phyloP scores from a whole-genome alignment of 169 alveolate species.

The Perkinsus olseni region DNA sequence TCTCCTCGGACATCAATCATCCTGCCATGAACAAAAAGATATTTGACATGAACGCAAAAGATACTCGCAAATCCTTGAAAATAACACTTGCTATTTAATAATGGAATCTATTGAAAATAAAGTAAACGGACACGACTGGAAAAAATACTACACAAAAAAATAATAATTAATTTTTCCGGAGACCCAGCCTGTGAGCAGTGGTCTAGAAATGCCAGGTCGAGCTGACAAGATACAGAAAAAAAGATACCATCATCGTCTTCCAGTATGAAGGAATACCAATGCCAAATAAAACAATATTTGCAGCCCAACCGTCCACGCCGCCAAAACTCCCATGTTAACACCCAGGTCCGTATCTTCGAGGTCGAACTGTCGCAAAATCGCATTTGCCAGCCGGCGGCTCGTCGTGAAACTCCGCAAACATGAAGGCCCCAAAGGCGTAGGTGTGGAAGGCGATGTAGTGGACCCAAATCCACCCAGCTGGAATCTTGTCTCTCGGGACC shows the following conservation, averaged over 20 bases:
- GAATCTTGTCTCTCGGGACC: not conserved
- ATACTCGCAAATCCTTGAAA: too few relatives aligned
- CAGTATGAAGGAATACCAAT: not conserved
- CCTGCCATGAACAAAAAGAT: too few relatives aligned
- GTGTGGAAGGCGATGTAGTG: not conserved
- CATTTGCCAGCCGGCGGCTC: not conserved
- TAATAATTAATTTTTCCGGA: too few relatives aligned
- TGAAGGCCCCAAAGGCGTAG: not conserved
- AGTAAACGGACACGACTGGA: too few relatives aligned
- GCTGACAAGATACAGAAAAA: not conserved
- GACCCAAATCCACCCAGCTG: not conserved
- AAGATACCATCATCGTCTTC: not conserved
- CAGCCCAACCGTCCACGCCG: not conserved
- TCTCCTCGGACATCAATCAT: not conserved
- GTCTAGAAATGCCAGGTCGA: not conserved
- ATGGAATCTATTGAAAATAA: too few relatives aligned
- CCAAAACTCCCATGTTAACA: not conserved
- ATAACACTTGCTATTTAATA: too few relatives aligned
- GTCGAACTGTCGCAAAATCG: not conserved
- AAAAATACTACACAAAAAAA: too few relatives aligned
- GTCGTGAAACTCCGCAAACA: not conserved
- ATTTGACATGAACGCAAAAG: not conserved
- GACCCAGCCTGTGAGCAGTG: not conserved
- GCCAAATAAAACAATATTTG: not conserved
- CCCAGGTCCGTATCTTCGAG: not conserved